These are phyloP conservation scores for Epichloe gansuensis DNA, from an alignment of 2,329 filamentous ascomycete species.

Conservation along the genomic window DNA sequence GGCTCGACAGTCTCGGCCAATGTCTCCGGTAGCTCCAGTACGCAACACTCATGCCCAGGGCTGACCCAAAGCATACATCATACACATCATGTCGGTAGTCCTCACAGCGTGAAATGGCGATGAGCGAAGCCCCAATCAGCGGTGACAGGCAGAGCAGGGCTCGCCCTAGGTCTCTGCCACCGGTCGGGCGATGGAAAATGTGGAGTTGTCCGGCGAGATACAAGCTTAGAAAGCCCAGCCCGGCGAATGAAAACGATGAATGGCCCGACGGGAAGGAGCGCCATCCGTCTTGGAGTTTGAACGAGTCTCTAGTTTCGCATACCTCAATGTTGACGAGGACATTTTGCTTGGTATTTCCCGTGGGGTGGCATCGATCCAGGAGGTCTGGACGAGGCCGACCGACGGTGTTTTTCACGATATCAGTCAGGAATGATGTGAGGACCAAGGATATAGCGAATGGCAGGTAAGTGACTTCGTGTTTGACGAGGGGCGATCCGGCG, in stretches of 20 bases:
- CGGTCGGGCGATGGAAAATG: conserved; percentile 35
- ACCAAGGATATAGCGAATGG: conserved; percentile 67
- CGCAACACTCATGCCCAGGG: conserved; percentile 46
- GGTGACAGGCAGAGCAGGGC: conserved; percentile 46
- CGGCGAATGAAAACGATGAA: conserved; percentile 66
- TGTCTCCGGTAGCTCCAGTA: conserved; percentile 57
- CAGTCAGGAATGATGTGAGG: conserved; percentile 72
- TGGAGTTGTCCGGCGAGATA: conserved; percentile 57
- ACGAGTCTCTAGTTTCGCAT: conserved; percentile 59
- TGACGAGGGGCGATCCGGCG: conserved; percentile 54
- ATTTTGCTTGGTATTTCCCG: conserved; percentile 31
- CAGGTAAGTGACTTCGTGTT: conserved; percentile 75
- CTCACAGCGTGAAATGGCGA: conserved; percentile 56
- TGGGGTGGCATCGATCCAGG: conserved; percentile 68
- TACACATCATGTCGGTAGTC: conserved; percentile 63
- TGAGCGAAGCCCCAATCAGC: conserved; percentile 50
- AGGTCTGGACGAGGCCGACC: conserved; percentile 57
- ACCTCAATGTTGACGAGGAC: conserved; percentile 52
- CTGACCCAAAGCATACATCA: conserved; percentile 50
- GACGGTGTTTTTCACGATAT: conserved; percentile 81
- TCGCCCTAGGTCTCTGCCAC: conserved; percentile 40
- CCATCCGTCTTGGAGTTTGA: conserved; percentile 70
- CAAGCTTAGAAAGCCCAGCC: conserved; percentile 61
- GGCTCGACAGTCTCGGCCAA: conserved; percentile 43
- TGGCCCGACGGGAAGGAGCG: conserved; percentile 75